phyloP scores from a whole-genome alignment of 2,329 filamentous ascomycete genomes.

The Ascochyta clinopodiicola region DNA sequence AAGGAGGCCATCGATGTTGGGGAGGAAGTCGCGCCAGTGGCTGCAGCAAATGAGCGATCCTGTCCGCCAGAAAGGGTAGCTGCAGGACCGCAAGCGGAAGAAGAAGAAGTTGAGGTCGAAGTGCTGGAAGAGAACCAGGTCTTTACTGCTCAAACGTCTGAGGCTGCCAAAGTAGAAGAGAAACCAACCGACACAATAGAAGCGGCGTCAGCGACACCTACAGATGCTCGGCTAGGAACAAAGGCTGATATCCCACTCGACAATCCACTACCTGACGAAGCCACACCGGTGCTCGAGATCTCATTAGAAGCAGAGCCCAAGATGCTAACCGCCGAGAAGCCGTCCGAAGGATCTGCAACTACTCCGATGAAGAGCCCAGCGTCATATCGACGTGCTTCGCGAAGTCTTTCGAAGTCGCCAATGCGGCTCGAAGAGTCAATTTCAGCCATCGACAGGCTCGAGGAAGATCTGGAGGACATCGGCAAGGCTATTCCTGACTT shows the following conservation, averaged over 20 bases:
- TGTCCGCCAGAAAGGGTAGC: neutral
- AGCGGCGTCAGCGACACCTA: neutral
- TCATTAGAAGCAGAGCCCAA: conserved; percentile 39
- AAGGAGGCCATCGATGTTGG: neutral
- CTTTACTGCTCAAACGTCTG: neutral
- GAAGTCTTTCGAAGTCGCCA: conserved; percentile 37
- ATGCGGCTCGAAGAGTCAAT: conserved; percentile 56
- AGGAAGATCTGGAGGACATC: conserved; percentile 60
- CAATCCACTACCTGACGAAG: neutral
- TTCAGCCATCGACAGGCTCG: conserved; percentile 58
- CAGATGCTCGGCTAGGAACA: conserved; percentile 5
- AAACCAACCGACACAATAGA: neutral
- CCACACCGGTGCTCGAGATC: conserved; percentile 27
- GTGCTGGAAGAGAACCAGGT: neutral
- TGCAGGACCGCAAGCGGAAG: neutral
- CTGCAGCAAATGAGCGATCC: neutral
- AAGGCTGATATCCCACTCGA: neutral
- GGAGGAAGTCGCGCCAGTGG: neutral
- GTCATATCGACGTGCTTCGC: conserved; percentile 31
- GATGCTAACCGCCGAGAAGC: conserved; percentile 33
- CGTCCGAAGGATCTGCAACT: conserved; percentile 31
- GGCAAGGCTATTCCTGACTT: conserved; percentile 47
- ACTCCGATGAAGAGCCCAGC: conserved; percentile 27
- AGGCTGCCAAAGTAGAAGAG: neutral
- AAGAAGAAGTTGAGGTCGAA: conserved; percentile 6